Evolutionary conservation across 2,329 filamentous ascomycete species (phyloP).

Genomic region (Talaromyces marneffei): DNA sequence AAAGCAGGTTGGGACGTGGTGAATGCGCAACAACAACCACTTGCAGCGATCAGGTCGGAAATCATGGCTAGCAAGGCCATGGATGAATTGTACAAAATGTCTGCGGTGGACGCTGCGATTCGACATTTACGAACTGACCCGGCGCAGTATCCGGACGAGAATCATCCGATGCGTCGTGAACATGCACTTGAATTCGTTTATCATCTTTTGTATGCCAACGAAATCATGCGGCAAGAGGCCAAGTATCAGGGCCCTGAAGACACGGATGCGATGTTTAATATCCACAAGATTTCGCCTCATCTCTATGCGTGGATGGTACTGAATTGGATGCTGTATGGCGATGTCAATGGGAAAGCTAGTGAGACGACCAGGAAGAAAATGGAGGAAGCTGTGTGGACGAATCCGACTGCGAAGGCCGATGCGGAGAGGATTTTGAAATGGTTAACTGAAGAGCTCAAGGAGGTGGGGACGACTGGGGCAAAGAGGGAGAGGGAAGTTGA

Average conservation of each 20-base stretch:
- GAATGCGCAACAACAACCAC: slow-evolving; percentile 41
- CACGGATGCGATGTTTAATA: background rate
- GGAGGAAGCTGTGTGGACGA: background rate
- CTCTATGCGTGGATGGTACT: background rate
- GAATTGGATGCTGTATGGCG: background rate
- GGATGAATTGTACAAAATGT: slow-evolving; percentile 38
- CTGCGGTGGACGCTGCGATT: slow-evolving; percentile 48
- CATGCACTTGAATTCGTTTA: slow-evolving; percentile 34
- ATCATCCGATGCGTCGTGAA: slow-evolving; percentile 52
- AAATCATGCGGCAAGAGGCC: background rate
- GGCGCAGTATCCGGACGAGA: slow-evolving; percentile 42
- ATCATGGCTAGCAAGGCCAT: slow-evolving; percentile 47
- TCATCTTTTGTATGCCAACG: background rate
- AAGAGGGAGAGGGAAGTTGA: background rate
- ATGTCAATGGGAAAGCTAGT: slow-evolving; percentile 23
- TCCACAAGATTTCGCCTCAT: background rate
- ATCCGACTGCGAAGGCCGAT: slow-evolving; percentile 14
- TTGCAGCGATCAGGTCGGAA: slow-evolving; percentile 49
- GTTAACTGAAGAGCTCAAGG: background rate
- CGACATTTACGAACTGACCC: slow-evolving; percentile 50
- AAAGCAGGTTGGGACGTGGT: background rate
- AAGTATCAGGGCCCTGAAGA: background rate
- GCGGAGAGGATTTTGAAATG: background rate
- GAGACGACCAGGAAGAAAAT: background rate
- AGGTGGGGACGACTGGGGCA: background rate